Evolutionary conservation across 495 filamentous ascomycete species (phyloP).

Genomic region (Aspergillus nidulans): DNA sequence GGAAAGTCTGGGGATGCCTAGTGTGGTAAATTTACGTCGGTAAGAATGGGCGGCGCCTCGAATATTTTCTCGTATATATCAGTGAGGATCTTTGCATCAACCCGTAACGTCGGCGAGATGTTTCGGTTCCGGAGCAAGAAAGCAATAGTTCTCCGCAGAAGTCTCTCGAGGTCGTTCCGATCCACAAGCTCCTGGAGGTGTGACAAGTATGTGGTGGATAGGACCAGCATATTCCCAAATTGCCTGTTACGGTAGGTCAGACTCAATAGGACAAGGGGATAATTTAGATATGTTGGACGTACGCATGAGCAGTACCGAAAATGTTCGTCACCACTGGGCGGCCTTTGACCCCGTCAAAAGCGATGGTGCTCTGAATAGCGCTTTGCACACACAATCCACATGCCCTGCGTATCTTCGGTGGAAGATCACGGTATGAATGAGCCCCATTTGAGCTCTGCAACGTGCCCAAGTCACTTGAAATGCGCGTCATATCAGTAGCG

Average conservation of each 20-base stretch:
- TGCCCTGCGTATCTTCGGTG: constrained; percentile 45
- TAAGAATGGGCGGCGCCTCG: constrained; percentile 14
- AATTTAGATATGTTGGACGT: constrained; percentile 48
- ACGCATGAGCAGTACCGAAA: constrained; percentile 95
- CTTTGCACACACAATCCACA: constrained; percentile 61
- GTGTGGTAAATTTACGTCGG: not conserved
- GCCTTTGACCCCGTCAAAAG: constrained; percentile 68
- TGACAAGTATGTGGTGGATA: constrained; percentile 71
- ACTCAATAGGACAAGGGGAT: not conserved
- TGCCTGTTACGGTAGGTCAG: constrained; percentile 51
- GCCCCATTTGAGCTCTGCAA: constrained; percentile 7
- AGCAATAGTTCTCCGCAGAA: constrained; percentile 59
- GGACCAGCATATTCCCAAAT: constrained; percentile 92
- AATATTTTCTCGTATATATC: constrained; percentile 54
- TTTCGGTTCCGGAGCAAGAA: constrained; percentile 60
- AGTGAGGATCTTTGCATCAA: constrained; percentile 64
- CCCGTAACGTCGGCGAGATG: constrained; percentile 61
- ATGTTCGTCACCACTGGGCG: constrained; percentile 88
- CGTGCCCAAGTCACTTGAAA: constrained; percentile 33
- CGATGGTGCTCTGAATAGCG: constrained; percentile 77
- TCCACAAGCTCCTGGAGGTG: constrained; percentile 50
- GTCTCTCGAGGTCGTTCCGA: constrained; percentile 41
- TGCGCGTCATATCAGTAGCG: constrained; percentile 29
- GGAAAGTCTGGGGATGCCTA: not conserved
- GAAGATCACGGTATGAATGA: constrained; percentile 23